Percentiles rank a stretch among this genome's conserved stretches.
phyloP scores from a whole-genome alignment of 2,329 filamentous ascomycete genomes.

The Ophiocordyceps camponoti-leonardi region DNA sequence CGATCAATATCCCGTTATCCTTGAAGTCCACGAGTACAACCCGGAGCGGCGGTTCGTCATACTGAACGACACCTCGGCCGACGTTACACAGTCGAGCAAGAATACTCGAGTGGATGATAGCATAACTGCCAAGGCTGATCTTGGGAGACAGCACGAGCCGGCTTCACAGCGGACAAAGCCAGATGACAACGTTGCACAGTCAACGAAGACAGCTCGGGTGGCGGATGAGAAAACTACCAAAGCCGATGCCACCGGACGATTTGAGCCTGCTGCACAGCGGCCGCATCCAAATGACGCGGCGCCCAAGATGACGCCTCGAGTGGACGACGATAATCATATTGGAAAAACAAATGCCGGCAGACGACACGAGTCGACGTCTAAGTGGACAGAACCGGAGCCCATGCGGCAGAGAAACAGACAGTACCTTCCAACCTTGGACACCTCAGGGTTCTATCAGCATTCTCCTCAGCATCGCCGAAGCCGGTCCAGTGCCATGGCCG shows the following conservation, averaged over 20 bases:
- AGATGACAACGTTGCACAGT: not conserved
- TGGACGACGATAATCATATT: not conserved
- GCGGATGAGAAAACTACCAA: not conserved
- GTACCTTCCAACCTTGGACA: slow-evolving; percentile 27
- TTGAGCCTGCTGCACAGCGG: not conserved
- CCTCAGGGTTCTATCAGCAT: slow-evolving; percentile 14
- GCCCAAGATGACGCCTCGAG: not conserved
- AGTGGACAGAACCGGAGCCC: slow-evolving; percentile 5
- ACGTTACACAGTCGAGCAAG: not conserved
- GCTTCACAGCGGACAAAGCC: not conserved
- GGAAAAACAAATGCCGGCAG: not conserved
- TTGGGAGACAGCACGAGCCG: not conserved
- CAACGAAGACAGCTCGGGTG: not conserved
- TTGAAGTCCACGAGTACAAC: slow-evolving; percentile 42
- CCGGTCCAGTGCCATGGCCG: slow-evolving; percentile 14
- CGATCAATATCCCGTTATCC: slow-evolving; percentile 51
- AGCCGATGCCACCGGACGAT: not conserved
- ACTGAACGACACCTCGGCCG: slow-evolving; percentile 17
- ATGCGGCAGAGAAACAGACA: slow-evolving; percentile 16
- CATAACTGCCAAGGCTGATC: not conserved
- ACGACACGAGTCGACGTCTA: not conserved
- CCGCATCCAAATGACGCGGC: not conserved
- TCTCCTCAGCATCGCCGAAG: slow-evolving; percentile 15
- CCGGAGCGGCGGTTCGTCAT: slow-evolving; percentile 50
- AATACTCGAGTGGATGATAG: not conserved